A percentile compares a stretch with the other conserved stretches of the same genome.
Conservation (phyloP, 495 filamentous ascomycete species). For the Aspergillus affinis region DNA sequence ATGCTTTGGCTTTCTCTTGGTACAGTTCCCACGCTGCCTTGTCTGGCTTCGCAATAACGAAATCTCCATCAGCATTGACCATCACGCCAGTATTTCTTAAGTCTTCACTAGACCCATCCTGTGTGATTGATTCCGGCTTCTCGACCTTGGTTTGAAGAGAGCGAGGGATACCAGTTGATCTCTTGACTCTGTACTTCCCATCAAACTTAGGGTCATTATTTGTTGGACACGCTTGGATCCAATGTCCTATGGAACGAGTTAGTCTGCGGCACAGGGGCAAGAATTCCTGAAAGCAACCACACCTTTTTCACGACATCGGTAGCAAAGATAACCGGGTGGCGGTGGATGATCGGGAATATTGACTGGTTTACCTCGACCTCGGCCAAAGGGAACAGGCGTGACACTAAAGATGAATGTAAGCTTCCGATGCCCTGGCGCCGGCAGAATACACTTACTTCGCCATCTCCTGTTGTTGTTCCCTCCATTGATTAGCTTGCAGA, state of each 20-base stretch:
- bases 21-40: constrained; percentile 94
- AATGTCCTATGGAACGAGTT: constrained; percentile 61
- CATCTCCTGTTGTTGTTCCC: constrained; percentile 86
- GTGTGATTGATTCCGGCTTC: constrained; percentile 72
- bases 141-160: constrained; percentile 93
- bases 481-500: constrained; percentile 81
- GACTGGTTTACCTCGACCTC: constrained; percentile 58
- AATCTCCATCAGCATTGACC: constrained; percentile 97
- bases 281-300: constrained; percentile 1
- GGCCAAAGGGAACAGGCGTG: constrained; percentile 59
- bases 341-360: constrained; percentile 88
- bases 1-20: constrained; percentile 86
- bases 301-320: constrained; percentile 96
- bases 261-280: constrained; percentile 8
- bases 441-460: constrained; percentile 66
- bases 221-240: constrained; percentile 96
- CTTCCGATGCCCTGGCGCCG: not conserved
- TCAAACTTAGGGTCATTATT: constrained; percentile 97
- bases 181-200: constrained; percentile 83
- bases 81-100: constrained; percentile 83
- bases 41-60: constrained; percentile 91
- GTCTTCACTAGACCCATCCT: constrained; percentile 73
- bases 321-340: constrained; percentile 91
- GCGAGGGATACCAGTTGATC: constrained; percentile 92
- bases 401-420: constrained; percentile 44